Evolutionary conservation across 192 early-diverging fungal species (phyloP), one percentile per base, ranked within the genome.

Genomic region (Allomyces arbusculus): DNA sequence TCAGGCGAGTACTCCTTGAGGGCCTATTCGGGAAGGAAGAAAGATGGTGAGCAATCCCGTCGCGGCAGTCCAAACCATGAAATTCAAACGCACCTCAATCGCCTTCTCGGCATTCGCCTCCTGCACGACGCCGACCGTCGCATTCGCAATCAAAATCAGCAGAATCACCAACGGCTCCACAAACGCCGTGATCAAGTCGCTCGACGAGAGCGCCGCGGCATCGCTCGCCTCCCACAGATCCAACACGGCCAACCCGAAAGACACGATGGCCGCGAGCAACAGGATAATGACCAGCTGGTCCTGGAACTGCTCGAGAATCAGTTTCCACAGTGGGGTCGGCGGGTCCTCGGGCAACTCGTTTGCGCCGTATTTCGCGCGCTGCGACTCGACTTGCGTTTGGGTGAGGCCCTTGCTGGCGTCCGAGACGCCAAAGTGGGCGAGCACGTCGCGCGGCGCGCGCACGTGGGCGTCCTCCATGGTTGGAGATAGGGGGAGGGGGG

Each of bases 231-330:
- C 84, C 68, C 78, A 79, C 20, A 72, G 71, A 8, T 99, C 96
- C 40, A 97, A 77, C 16, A 88, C 77, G 28, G 96, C 96, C 20
- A 99, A 82, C 26, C 89, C 86, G 69, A 99, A 90, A 40, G 94
- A 97, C 23, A 99, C 77, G 16, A 77, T 82, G 44, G 96, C 96
- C 23, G 96, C 93, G 64, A 74, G 78, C 3, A 97, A 79, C 33
- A 99, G 80, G 66, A 99, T 99, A 44, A 97, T 78, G 24, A 99
- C 96, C 44, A 99, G 85, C 74, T 97, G 94, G 80, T 99, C 96
- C 77, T 95, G 80, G 77, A 99, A 97, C 78, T 99, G 96, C 75
- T 93, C 94, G 63, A 92, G 70, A 64, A 99, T 89, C 67, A 99
- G 82, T 70, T 89, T 76, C 87, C 89, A 94, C 5, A 97, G 75